Base-by-base conservation (phyloP, 2,329 filamentous ascomycete species). In the Lachnellula cervina region DNA sequence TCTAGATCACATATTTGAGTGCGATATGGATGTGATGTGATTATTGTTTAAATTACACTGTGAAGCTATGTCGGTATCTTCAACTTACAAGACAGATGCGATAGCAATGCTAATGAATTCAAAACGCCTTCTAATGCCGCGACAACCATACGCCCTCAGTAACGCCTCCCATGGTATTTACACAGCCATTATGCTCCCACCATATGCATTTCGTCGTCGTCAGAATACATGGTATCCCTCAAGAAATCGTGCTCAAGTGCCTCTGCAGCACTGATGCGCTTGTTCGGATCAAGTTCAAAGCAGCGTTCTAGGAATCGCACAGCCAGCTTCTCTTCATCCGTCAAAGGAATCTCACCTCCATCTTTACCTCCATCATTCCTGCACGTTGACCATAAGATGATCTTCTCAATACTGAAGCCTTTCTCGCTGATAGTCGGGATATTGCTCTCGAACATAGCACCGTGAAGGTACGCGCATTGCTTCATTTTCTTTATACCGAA, bases 381-480 rank as follows among this genome's bases (percentile, higher is more conserved):
- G 58, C 88, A 89, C 25, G 90, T 96, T 67, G 90, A 94, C 94
- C 94, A 99, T 49, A 96, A 78, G 60, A 99, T 87, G 64, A 99
- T 94, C 74, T 96, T 94, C 72, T 96, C 90, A 65, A 96, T 84
- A 5, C 83, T 86, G 70, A 96, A 96, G 0, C 94, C 94, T 44
- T 84, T 82, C 62, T 88, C 84, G 44, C 89, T 90, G 63, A 99
- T 88, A 1, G 90, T 97, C 1, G 93, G 93, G 55, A 99, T 91
- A 57, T 84, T 96, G 0, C 90, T 94, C 72, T 99, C 91, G 61
- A 97, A 90, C 56, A 96, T 84, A 66, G 92, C 89, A 1, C 94
- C 94, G 68, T 99, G 94, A 50, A 96, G 77, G 17, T 90, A 77
- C 0, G 90, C 90, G 3, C 88, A 89, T 35, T 82, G 77, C 68